Evolutionary conservation across 257 asterid genomes (phyloP), one percentile per base, ranked within the genome.

Genomic region (Anisodus tanguticus): DNA sequence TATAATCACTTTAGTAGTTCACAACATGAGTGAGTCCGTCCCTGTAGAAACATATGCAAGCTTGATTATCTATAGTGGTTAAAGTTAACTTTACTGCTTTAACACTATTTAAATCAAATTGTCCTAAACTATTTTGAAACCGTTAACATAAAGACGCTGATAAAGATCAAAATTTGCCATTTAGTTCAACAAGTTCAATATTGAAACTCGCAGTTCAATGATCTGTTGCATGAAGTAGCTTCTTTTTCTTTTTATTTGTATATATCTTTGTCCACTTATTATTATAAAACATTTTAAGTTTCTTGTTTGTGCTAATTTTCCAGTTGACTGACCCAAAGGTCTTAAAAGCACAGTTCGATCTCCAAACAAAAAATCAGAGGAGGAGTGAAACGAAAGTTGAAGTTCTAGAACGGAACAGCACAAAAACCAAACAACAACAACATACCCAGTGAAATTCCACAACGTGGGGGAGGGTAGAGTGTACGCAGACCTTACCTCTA

Each of bases 171-270:
- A 57, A 13, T 60, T 60, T n/a, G 35, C 35, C 35, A 31, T 31
- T 31, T 31, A 31, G 35, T 60, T n/a, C 17, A 10, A n/a, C 26
- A 60, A 60, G 31, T n/a, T 60, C 31, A 60, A 60, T 60, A 6
- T n/a, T 60, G n/a, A n/a, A 60, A 9, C 35, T 60, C 31, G 35
- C 12, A 60, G 64, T 59, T 17, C 64, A 59, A 59, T 16, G 22
- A 59, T 59, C 17, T 60, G 67, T 60, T 60, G 67, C 67, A n/a
- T 60, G 67, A 60, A 59, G 67, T n/a, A n/a, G 19, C 35, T n/a
- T n/a, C 22, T 16, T 60, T 19, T 60, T 8, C 35, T 60, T 8
- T 60, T 17, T 8, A 9, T n/a, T 60, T 60, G 67, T 60, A n/a
- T 60, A 11, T 60, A 31, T 17, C 26, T 59, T 17, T 15, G n/a